phyloP scores from a whole-genome alignment of 73 alveolate species.

The Paramecium sexaurelia region DNA sequence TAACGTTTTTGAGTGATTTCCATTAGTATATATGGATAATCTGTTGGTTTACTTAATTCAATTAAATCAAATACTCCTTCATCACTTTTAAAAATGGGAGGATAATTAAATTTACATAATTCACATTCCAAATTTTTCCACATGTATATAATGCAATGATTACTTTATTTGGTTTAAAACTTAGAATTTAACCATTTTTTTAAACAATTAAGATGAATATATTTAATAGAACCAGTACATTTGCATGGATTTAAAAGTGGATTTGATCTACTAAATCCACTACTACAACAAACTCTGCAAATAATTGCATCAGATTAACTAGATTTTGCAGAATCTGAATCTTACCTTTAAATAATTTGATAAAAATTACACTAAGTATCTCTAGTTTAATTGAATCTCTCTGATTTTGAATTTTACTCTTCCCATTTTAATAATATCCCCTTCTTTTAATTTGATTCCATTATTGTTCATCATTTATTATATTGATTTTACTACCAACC shows the following conservation, averaged over 20 bases:
- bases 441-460: conserved; percentile 42
- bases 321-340: conserved; percentile 45
- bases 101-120: conserved; percentile 59
- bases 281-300: conserved; percentile 71
- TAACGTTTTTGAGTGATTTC: neutral
- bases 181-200: conserved; percentile 70
- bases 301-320: conserved; percentile 39
- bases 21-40: neutral
- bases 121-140: conserved; percentile 69
- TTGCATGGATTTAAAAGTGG: conserved; percentile 73
- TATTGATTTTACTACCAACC: conserved; percentile 32
- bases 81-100: conserved; percentile 56
- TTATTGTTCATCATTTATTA: neutral
- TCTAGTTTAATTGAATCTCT: conserved; percentile 18
- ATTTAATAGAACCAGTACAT: conserved; percentile 71
- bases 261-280: conserved; percentile 41
- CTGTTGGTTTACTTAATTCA: conserved; percentile 55
- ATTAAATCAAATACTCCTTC: conserved; percentile 46
- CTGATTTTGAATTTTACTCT: conserved; percentile 53
- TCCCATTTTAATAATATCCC: conserved; percentile 63
- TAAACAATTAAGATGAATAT: conserved; percentile 72
- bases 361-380: neutral
- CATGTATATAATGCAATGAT: neutral
- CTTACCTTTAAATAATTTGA: neutral
- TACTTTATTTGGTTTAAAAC: conserved; percentile 26